Percentiles rank a stretch among this genome's conserved stretches.
Conservation (phyloP, 2,329 filamentous ascomycete genomes). For the Alternaria alternata region DNA sequence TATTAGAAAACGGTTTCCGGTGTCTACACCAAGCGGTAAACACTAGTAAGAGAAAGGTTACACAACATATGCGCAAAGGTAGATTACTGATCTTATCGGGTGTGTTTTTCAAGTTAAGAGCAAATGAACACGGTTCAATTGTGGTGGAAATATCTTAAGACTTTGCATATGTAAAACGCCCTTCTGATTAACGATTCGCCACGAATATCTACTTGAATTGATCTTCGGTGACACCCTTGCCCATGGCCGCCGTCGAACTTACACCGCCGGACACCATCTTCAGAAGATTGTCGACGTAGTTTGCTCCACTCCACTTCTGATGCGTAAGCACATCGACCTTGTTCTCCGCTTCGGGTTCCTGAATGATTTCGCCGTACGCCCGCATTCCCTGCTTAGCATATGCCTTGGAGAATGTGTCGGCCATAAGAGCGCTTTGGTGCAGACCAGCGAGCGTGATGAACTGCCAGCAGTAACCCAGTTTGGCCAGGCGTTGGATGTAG, state of each 20-base stretch:
- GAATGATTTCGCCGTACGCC: constrained; percentile 94
- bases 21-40: no score
- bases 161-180: not conserved
- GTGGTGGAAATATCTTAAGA: not conserved
- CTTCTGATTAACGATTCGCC: no score
- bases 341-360: constrained; percentile 94
- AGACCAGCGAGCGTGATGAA: constrained; percentile 99
- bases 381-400: constrained; percentile 88
- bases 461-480: constrained; percentile 98
- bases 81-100: no score
- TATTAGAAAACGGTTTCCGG: no score
- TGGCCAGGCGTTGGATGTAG: constrained; percentile 88
- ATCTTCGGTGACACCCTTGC: constrained; percentile 95
- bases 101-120: not conserved
- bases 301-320: constrained; percentile 98
- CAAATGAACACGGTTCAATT: not conserved
- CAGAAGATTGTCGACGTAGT: constrained; percentile 91
- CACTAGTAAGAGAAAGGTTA: no score
- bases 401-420: constrained; percentile 84
- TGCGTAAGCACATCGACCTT: constrained; percentile 96
- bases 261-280: constrained; percentile 98
- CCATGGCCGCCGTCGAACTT: constrained; percentile 93
- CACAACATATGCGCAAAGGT: no score
- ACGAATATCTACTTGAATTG: constrained; percentile 72
- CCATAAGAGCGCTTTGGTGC: constrained; percentile 93